phyloP scores from a whole-genome alignment of 2,329 filamentous ascomycete genomes.

The Didymella sp. region DNA sequence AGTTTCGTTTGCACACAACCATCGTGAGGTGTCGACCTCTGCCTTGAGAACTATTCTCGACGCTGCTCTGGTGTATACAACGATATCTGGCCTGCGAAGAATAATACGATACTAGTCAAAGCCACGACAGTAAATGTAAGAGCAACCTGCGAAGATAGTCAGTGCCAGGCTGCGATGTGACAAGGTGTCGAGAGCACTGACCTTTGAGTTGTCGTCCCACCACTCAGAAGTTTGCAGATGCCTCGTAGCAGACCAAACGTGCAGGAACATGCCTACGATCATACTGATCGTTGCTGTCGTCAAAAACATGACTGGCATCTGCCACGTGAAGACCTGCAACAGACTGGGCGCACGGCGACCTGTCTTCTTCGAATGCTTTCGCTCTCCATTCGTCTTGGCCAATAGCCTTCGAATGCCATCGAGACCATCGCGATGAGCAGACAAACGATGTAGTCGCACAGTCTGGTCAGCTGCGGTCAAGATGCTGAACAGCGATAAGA shows the following conservation, averaged over 20 bases:
- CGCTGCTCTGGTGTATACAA: conserved; percentile 24
- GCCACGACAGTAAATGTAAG: conserved; percentile 31
- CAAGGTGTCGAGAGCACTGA: not conserved
- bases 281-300: conserved; percentile 46
- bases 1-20: too few species aligned
- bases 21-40: not conserved
- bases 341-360: conserved; percentile 30
- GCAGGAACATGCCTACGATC: conserved; percentile 50
- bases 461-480: conserved; percentile 55
- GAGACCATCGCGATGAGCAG: conserved; percentile 51
- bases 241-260: conserved; percentile 48
- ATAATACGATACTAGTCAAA: conserved; percentile 23
- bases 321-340: conserved; percentile 48
- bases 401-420: conserved; percentile 47
- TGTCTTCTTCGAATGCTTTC: conserved; percentile 23
- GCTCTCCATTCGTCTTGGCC: conserved; percentile 33
- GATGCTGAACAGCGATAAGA: conserved; percentile 61
- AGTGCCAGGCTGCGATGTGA: not conserved
- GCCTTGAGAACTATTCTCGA: not conserved
- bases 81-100: conserved; percentile 32
- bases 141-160: conserved; percentile 25
- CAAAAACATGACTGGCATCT: conserved; percentile 49
- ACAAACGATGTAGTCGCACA: conserved; percentile 53
- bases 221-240: conserved; percentile 30
- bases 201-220: conserved; percentile 46